Base-by-base conservation (phyloP, 495 filamentous ascomycete genomes). In the Xylaria venustula region DNA sequence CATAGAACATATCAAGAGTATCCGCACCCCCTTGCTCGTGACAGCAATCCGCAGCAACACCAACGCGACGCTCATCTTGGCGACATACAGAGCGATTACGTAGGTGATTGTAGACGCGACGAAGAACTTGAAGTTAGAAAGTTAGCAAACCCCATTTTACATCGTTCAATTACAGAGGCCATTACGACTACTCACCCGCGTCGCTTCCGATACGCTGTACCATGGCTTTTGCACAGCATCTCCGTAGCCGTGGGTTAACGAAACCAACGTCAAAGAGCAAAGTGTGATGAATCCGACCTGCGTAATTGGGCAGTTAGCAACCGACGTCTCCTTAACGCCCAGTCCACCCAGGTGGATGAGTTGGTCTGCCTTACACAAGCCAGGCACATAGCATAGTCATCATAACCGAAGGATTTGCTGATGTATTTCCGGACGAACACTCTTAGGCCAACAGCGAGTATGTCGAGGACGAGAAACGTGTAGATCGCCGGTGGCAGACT, bases 71-170 rank as follows among this genome's bases (percentile, higher is more conserved):
- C 58, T 61, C 28, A 61, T 36, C 50, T 61, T 61, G 0, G 50
- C 58, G 1, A 61, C 23, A 15, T 61, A 61, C 2, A 61, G 58
- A 23, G 52, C 58, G 58, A 61, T 54, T 8, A 61, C 42, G 42
- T 61, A 61, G 40, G 58, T 32, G 22, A 61, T 61, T n/a, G 58
- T 61, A 2, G 58, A 54, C 7, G 58, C 58, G 50, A 61, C 50
- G 41, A 61, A 61, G 30, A 17, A 61, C 58, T 61, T 30, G 8
- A 45, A 14, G 1, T 3, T 4, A 22, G 22, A 45, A 19, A 45
- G 19, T 45, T 6, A 45, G n/a, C 17, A 3, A 17, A 20, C 5
- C 22, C 42, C 19, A 14, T 47, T 23, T 22, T 3, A 4, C 44
- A 6, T 3, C 44, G 44, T 47, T 47, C 15, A 17, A 5, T 22